Evolutionary conservation across 2,329 filamentous ascomycete species (phyloP).

Genomic region (Pseudopithomyces maydicus): DNA sequence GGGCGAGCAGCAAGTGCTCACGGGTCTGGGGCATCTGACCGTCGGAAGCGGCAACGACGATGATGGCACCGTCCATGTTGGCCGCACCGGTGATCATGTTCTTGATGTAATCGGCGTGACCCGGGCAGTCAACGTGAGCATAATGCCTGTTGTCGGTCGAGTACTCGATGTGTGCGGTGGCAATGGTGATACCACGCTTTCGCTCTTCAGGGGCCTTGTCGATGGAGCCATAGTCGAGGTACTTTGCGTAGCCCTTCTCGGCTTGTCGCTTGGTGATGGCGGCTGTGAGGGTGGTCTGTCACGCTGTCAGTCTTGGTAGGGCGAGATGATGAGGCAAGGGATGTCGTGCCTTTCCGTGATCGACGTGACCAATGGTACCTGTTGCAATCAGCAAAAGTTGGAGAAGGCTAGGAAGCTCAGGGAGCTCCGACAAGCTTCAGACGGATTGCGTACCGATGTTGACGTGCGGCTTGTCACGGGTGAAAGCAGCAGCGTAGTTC

Average conservation of each 20-base stretch:
- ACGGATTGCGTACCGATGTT: constrained; percentile 78
- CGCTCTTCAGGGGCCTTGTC: constrained; percentile 99
- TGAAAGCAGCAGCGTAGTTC: constrained; percentile 69
- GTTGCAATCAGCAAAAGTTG: constrained; percentile 18
- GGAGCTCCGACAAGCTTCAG: neutral
- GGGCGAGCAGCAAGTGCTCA: constrained; percentile 96
- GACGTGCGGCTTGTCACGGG: constrained; percentile 95
- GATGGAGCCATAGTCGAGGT: constrained; percentile 96
- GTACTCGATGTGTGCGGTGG: constrained; percentile 98
- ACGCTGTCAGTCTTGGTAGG: constrained; percentile 19
- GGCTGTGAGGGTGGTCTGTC: constrained; percentile 94
- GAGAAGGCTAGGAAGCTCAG: too few species aligned
- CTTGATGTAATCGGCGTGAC: constrained; percentile 99
- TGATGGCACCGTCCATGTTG: constrained; percentile 99
- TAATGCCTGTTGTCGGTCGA: constrained; percentile 93
- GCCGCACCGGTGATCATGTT: constrained; percentile 99
- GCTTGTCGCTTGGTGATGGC: constrained; percentile 98
- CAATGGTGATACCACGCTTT: constrained; percentile 99
- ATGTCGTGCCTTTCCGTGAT: constrained; percentile 89
- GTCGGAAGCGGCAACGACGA: constrained; percentile 96
- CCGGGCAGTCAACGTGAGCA: constrained; percentile 99
- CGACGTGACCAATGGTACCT: constrained; percentile 98
- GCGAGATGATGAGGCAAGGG: constrained; percentile 18
- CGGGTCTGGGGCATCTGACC: constrained; percentile 99
- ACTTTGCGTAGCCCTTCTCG: constrained; percentile 90